A percentile compares a stretch with the other conserved stretches of the same genome.
phyloP scores from a whole-genome alignment of 306 rosid genomes.

The Biancaea sappan region DNA sequence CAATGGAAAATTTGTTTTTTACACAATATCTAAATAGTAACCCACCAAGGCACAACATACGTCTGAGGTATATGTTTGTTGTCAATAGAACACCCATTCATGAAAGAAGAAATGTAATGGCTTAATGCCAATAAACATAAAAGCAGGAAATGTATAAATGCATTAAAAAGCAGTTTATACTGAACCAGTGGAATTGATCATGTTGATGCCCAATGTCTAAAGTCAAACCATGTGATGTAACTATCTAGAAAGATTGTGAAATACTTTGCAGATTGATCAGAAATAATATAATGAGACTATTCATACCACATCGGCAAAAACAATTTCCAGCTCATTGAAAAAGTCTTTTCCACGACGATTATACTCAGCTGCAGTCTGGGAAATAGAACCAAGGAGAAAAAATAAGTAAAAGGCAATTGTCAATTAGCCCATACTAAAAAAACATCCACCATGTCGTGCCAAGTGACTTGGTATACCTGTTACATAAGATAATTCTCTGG shows the following conservation, averaged over 20 bases:
- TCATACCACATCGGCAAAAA: constrained; percentile 93
- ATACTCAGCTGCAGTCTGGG: constrained; percentile 97
- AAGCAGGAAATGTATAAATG: not conserved
- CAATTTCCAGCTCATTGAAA: constrained; percentile 91
- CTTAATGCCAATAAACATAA: not conserved
- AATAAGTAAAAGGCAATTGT: not conserved
- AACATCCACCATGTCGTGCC: not conserved
- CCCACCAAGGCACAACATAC: not conserved
- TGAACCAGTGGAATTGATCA: not conserved
- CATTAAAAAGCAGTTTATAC: not conserved
- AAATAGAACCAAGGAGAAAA: constrained; percentile 22
- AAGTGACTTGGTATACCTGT: not conserved
- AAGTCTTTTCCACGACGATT: constrained; percentile 80
- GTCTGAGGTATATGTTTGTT: not conserved
- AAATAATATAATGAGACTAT: constrained; percentile 6
- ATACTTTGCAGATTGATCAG: not conserved
- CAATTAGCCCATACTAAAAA: not conserved
- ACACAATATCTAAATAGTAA: not conserved
- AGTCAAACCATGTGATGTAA: not conserved
- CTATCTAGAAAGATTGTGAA: not conserved
- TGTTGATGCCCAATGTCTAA: not conserved
- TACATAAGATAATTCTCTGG: not conserved
- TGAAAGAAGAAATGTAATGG: not conserved
- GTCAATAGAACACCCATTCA: not conserved
- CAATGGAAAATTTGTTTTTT: not conserved